Evolutionary conservation across 306 rosid genomes (phyloP), one percentile per base, ranked within the genome.

Genomic region (Ammopiptanthus mongolicus): DNA sequence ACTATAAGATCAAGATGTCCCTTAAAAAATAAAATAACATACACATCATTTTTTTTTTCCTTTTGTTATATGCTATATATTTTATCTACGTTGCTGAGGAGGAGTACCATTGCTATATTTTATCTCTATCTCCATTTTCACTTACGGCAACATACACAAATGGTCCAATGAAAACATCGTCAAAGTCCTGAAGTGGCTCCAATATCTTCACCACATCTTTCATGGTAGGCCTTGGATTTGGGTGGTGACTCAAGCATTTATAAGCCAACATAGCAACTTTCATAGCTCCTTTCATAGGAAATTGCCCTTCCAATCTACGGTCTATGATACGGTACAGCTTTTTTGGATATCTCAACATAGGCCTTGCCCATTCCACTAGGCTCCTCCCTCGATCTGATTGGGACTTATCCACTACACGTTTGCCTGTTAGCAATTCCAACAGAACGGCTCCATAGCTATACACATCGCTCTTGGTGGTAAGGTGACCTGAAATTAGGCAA

Each of bases 361-460:
- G 96, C 78, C 90, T 91, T 29, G 91, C 91, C 97, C 97, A 89
- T 37, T 88, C 87, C 71, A 93, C 96, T n/a, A 93, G 86, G 79
- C 81, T 84, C 62, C 82, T 87, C 21, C 84, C 74, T 13, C 85
- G 61, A 62, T 23, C 78, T 6, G 87, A 78, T 8, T 79, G 73
- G 3, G 19, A 88, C 57, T 80, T 83, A 6, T 93, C 92, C 62
- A 93, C 84, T 34, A 88, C 90, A 31, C 85, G 51, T 78, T 78
- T 93, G 15, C 98, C 98, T 3, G 97, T 93, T 8, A 91, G 69
- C 65, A 93, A 78, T 80, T 93, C 97, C 42, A 93, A 58, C 2
- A 93, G 81, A 31, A 91, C 98, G 1, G 87, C 96, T 44, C 98
- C 98, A 52, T 85, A 93, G 73, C 98, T 87, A 61, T 91, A 93